A percentile compares a stretch with the other conserved stretches of the same genome.
Evolutionary conservation across 2,329 filamentous ascomycete species (phyloP).

Genomic region (Gaeumannomyces sp.): DNA sequence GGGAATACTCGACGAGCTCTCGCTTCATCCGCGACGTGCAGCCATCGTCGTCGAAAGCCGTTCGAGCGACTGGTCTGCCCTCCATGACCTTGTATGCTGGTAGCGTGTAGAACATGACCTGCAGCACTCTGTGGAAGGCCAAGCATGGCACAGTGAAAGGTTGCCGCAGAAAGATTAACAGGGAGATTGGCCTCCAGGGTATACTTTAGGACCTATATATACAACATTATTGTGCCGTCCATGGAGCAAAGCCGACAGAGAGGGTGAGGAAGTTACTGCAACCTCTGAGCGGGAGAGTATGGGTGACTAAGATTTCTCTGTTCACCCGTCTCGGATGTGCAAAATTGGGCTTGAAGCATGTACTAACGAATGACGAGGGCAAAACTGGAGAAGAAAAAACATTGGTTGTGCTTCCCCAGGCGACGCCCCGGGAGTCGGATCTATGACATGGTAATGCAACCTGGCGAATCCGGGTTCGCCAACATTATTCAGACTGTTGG

Average conservation of each 20-base stretch:
- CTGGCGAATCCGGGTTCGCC: neutral
- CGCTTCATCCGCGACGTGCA: neutral
- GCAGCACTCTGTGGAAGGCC: neutral
- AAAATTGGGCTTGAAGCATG: too few species aligned
- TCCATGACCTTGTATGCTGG: neutral
- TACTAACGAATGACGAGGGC: too few species aligned
- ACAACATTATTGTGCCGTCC: neutral
- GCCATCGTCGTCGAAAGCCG: neutral
- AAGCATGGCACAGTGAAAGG: neutral
- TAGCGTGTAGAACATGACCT: neutral
- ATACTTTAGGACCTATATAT: neutral
- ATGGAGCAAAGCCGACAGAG: neutral
- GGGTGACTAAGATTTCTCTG: neutral
- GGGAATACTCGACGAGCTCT: neutral
- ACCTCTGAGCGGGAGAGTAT: neutral
- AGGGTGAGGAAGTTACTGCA: neutral
- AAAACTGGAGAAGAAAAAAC: too few species aligned
- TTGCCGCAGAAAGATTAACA: neutral
- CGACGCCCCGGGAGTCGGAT: too few species aligned
- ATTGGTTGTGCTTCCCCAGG: too few species aligned
- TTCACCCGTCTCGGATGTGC: neutral
- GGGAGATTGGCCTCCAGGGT: neutral
- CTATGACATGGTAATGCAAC: neutral
- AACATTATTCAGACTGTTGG: neutral
- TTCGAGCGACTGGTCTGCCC: neutral